Base-by-base conservation (phyloP, 2,329 filamentous ascomycete genomes). In the Trichoderma arundinaceum region DNA sequence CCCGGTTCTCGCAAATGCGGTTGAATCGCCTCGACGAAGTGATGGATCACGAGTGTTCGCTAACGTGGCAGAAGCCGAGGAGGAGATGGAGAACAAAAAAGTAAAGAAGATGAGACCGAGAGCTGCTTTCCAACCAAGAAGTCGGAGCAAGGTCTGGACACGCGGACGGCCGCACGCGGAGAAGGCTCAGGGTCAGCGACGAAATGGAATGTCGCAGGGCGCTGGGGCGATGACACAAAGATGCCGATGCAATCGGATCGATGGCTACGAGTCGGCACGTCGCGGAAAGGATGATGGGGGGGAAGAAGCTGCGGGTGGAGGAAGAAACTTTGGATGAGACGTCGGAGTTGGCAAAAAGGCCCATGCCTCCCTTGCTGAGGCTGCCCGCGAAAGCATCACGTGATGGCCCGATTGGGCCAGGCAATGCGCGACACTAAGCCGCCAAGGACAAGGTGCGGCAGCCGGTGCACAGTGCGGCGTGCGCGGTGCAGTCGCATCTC, bases 301-400 rank as follows among this genome's bases (percentile, higher is more conserved):
- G 39, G 28, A 32, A 54, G 56, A 64, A 48, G 12, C 43, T 35
- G 38, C 46, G 61, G 56, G 15, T 48, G 43, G 22, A 64, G 46
- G 52, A 57, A 66, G 59, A 58, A 63, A 54, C 49, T 66, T 64
- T 66, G 39, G 22, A 22, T 56, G 57, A 41, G 59, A 65, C 53
- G 28, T 59, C 28, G 48, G 44, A 51, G 57, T 38, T 32, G 46
- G 17, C 57, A 38, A 62, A 63, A 63, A n/a, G 49, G 48, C 59
- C 59, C 17, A 38, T 53, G 49, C 28, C 57, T 66, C 56, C 57
- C 57, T 46, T 22, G 46, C 44, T 13, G 39, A 65, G 56, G 32
- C 33, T 32, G 46, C 39, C 48, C 38, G 53, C 44, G 15, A 28
- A 13, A 28, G 7, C n/a, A 9, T 65, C 63, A 65, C 63, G 63